Evolutionary conservation across 2,329 filamentous ascomycete genomes (phyloP), one percentile per base, ranked within the genome.

Genomic region (Saccharata proteae): DNA sequence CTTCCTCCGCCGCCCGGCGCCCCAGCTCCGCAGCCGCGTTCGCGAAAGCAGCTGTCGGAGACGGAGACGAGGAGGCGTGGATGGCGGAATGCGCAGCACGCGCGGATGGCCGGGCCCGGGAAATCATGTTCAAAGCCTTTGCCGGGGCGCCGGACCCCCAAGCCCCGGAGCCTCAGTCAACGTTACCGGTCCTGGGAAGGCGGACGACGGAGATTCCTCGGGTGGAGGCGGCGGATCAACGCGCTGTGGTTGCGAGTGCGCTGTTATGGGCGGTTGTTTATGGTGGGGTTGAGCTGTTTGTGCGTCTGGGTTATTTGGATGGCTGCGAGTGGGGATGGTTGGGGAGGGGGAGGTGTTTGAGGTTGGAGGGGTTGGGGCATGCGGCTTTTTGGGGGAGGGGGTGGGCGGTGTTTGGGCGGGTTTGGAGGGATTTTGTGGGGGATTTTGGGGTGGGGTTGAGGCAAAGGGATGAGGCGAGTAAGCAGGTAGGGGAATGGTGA

Each of bases 281-380:
- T 36, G 49, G 50, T 1, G 40, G 18, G 3, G 38, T 42, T 2
- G 50, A 53, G 26, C 48, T 45, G 20, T 53, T 43, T 34, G 40
- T 55, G 5, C 42, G 50, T 24, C 23, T 55, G 21, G 48, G 47
- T 4, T 55, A 48, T 34, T n/a, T 52, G 19, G 44, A 51, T 16
- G 37, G 14, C 13, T 39, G 52, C 8, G 34, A 37, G 23, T 52
- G 43, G 41, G 41, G 30, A 32, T 46, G 36, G 10, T 29, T 52
- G 17, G 52, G 49, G 49, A 40, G 38, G 27, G 44, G 43, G 2
- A 37, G 43, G 37, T 47, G 43, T 28, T n/a, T 49, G 5, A 32
- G 41, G 15, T n/a, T 52, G 27, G 36, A 44, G 9, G 45, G 46
- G 3, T 29, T 40, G 34, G 34, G 40, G 19, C 50, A 53, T 40